Percentiles rank a stretch among this genome's conserved stretches.
These are phyloP conservation scores for Ploettnerulaceae sp. DNA, from an alignment of 2,329 filamentous ascomycete genomes.

Conservation along the genomic window DNA sequence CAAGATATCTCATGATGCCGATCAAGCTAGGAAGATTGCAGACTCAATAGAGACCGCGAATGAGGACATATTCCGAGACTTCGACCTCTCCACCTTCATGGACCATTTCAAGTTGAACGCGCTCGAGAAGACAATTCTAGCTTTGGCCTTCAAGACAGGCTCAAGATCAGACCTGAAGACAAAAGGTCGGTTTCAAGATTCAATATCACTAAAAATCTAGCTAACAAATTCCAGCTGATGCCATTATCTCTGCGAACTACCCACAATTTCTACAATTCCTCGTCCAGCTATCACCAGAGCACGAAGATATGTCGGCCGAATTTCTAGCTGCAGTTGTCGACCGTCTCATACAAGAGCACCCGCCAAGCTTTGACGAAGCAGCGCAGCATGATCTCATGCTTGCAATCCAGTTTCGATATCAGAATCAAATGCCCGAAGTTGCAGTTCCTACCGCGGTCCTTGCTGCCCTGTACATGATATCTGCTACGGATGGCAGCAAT, in stretches of 20 bases:
- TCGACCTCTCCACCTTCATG: slow-evolving; percentile 92
- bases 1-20: slow-evolving; percentile 73
- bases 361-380: slow-evolving; percentile 76
- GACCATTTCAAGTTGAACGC: slow-evolving; percentile 93
- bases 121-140: slow-evolving; percentile 79
- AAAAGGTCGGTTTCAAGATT: slow-evolving; percentile 59
- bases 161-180: slow-evolving; percentile 75
- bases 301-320: slow-evolving; percentile 60
- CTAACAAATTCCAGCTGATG: slow-evolving; percentile 59
- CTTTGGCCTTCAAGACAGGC: slow-evolving; percentile 82
- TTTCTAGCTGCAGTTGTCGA: slow-evolving; percentile 80
- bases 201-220: not conserved
- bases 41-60: slow-evolving; percentile 88
- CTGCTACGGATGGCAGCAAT: slow-evolving; percentile 57
- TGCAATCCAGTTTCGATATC: slow-evolving; percentile 57
- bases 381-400: slow-evolving; percentile 64
- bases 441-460: slow-evolving; percentile 66
- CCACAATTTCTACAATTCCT: slow-evolving; percentile 73
- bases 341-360: slow-evolving; percentile 80
- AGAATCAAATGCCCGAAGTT: slow-evolving; percentile 50
- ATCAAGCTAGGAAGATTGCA: slow-evolving; percentile 85
- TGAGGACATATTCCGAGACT: slow-evolving; percentile 91
- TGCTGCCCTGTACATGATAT: slow-evolving; percentile 63
- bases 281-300: slow-evolving; percentile 57
- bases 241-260: slow-evolving; percentile 79